Base-by-base conservation (phyloP, 2,329 filamentous ascomycete genomes). In the Microsporum audouinii region DNA sequence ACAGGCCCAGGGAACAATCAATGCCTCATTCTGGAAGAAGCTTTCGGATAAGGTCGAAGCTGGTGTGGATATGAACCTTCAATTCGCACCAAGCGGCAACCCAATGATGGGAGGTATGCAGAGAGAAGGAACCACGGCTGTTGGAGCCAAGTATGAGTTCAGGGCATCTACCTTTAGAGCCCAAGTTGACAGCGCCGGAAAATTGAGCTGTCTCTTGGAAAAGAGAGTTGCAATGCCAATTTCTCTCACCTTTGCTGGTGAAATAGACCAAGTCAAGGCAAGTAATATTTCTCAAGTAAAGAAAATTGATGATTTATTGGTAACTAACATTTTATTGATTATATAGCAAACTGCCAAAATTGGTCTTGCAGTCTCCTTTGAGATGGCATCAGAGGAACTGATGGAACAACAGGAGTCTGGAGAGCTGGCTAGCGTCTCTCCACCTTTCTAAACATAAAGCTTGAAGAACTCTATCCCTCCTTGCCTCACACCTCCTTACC, bases 71-170 rank as follows among this genome's bases (percentile, higher is more conserved):
- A 85, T 95, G 81, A 95, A 91, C 75, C 82, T 99, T 63, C 88
- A 91, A 66, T 87, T 96, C 67, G 85, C 82, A 33, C 81, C 84
- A 36, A 80, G 85, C 36, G 80, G 83, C 60, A 77, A 79, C 59
- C 84, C 83, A 59, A 83, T 84, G 65, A 78, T 89, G 76, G 91
- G 94, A 85, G 89, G 89, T 55, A 74, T 86, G 60, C 84, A 86
- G 74, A 92, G 91, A 76, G 91, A 99, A 75, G 94, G 94, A 61
- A 83, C 89, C 64, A 91, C 95, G 60, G 90, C 91, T 60, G 83
- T 97, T 69, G 94, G 92, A 70, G 89, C 91, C 73, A 99, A 99
- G 79, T 99, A 99, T 78, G 92, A 96, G 75, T 99, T 99, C 84
- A 85, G 89, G 72, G 89, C 91, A 78, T 94, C 89, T 60, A 94